These are phyloP conservation scores for Linum trigynum DNA, from an alignment of 345 rosid species.

Conservation along the genomic window DNA sequence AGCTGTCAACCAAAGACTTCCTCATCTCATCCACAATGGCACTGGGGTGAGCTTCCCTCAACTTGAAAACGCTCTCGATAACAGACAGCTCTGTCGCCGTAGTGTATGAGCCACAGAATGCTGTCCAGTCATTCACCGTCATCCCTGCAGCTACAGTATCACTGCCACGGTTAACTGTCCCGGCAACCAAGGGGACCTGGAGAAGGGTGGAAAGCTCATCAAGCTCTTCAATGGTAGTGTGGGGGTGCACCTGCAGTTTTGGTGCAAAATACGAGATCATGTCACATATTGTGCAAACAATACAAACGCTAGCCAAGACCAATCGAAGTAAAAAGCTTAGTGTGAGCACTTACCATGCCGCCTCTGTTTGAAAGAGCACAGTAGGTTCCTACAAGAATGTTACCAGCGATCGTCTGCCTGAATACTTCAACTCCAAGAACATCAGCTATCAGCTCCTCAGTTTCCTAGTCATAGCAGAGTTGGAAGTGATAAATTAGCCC, in stretches of 20 bases:
- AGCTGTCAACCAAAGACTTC: no score
- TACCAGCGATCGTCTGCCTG: conserved; percentile 89
- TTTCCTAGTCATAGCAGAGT: conserved; percentile 34
- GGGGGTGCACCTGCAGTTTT: no score
- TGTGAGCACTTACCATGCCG: conserved; percentile 50
- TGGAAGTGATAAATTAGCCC: not conserved
- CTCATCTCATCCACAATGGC: no score
- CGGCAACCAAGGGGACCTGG: not conserved
- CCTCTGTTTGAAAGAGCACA: no score
- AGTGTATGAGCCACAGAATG: no score
- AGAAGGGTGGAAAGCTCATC: conserved; percentile 12
- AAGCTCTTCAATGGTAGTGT: no score
- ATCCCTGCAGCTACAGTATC: no score
- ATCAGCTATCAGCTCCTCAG: conserved; percentile 23
- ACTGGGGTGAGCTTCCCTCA: no score
- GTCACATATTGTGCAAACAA: no score
- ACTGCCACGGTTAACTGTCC: conserved; percentile 17
- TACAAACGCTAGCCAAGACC: not conserved
- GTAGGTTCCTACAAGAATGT: conserved; percentile 33
- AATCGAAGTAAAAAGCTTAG: not conserved
- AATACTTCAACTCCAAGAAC: conserved; percentile 20
- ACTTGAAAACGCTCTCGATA: no score
- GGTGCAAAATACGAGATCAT: not conserved
- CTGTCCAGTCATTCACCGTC: no score
- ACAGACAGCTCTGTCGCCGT: no score